phyloP scores from a whole-genome alignment of 2,329 filamentous ascomycete genomes.

The Aspergillus carbonarius region DNA sequence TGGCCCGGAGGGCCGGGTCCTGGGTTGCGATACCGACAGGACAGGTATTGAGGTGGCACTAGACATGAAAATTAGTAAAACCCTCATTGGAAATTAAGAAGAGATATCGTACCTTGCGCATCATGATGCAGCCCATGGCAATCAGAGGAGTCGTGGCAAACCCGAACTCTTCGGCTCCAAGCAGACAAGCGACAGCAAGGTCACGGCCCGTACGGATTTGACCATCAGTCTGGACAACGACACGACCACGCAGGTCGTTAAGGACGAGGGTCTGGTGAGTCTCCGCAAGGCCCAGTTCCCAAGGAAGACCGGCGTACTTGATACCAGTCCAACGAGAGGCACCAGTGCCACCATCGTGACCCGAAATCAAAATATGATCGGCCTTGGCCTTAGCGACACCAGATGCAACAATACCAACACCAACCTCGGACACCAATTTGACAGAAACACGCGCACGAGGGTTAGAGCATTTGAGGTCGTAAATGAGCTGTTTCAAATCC shows the following conservation, averaged over 20 bases:
- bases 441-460: conserved; percentile 89
- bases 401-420: conserved; percentile 94
- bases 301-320: conserved; percentile 95
- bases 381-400: conserved; percentile 97
- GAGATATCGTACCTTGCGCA: conserved; percentile 48
- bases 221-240: conserved; percentile 94
- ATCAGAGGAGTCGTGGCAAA: conserved; percentile 94
- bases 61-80: background rate
- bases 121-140: conserved; percentile 95
- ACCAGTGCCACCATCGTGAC: conserved; percentile 94
- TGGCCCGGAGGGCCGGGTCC: conserved; percentile 89
- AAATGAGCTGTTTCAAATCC: conserved; percentile 95
- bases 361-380: conserved; percentile 94
- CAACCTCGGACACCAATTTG: conserved; percentile 96
- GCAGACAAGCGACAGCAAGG: conserved; percentile 88
- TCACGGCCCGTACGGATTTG: conserved; percentile 90
- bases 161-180: conserved; percentile 97
- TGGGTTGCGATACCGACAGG: conserved; percentile 95
- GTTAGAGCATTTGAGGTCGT: conserved; percentile 95
- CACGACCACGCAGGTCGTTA: conserved; percentile 92
- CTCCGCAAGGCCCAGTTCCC: conserved; percentile 94
- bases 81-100: background rate
- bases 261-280: conserved; percentile 95
- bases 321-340: conserved; percentile 97
- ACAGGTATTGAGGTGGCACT: conserved; percentile 65